Percentiles rank a stretch among this genome's conserved stretches.
These are phyloP conservation scores for Parasarocladium wereldwijsianum DNA, from an alignment of 2,329 filamentous ascomycete genomes.

Conservation along the genomic window DNA sequence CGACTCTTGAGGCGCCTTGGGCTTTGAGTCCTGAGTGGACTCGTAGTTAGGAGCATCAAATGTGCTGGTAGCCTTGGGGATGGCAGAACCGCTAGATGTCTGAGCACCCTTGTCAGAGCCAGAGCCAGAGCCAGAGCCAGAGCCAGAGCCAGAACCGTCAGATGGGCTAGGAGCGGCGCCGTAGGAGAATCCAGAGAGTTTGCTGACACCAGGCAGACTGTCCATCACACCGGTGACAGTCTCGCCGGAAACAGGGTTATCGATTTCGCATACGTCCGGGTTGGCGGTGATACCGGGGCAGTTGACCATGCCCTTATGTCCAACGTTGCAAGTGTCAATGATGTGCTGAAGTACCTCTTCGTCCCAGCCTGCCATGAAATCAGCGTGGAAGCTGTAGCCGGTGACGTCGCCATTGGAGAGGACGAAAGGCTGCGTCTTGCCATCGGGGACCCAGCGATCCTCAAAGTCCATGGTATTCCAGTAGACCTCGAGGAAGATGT, in stretches of 20 bases:
- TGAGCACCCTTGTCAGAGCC: conserved; percentile 1
- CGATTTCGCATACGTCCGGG: conserved; percentile 34
- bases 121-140: background rate
- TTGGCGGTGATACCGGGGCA: conserved; percentile 46
- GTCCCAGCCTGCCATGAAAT: conserved; percentile 65
- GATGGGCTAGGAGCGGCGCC: conserved; percentile 14
- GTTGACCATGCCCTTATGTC: conserved; percentile 43
- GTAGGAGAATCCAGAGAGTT: conserved; percentile 34
- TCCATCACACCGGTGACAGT: conserved; percentile 26
- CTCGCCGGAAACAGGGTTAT: conserved; percentile 29
- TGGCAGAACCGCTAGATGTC: background rate
- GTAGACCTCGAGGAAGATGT: conserved; percentile 45
- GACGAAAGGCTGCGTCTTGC: conserved; percentile 48
- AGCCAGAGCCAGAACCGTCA: conserved; percentile 1
- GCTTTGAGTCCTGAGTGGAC: background rate
- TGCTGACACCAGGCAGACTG: conserved; percentile 39
- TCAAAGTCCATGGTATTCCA: conserved; percentile 40
- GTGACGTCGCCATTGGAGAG: conserved; percentile 55
- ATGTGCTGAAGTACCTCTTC: conserved; percentile 47
- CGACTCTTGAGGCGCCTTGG: background rate
- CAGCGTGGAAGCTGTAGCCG: conserved; percentile 55
- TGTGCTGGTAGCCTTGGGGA: background rate
- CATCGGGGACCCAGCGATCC: conserved; percentile 32
- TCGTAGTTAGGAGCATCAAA: too few relatives aligned
- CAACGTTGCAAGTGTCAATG: conserved; percentile 50